phyloP scores from a whole-genome alignment of 306 rosid genomes.

The Prunus mume region DNA sequence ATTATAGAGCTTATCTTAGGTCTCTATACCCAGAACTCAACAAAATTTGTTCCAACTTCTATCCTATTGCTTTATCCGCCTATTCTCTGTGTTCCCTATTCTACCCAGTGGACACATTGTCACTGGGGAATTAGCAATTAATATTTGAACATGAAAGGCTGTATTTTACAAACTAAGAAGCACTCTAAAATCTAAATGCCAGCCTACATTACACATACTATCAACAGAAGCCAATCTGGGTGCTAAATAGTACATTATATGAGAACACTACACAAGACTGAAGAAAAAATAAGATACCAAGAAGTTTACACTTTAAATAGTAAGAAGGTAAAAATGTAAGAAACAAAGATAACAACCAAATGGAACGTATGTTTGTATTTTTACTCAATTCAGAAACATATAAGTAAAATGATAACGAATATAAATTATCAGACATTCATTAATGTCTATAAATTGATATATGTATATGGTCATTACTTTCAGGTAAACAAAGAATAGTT shows the following conservation, averaged over 20 bases:
- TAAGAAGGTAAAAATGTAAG: not conserved
- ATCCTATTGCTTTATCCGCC: too few species aligned
- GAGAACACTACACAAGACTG: not conserved
- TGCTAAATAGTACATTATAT: not conserved
- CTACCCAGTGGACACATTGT: not conserved
- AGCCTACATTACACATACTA: not conserved
- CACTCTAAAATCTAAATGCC: not conserved
- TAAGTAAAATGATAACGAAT: not conserved
- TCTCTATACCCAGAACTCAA: too few species aligned
- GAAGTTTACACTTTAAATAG: not conserved
- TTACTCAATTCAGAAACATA: not conserved
- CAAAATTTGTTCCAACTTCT: too few species aligned
- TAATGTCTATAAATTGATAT: not conserved
- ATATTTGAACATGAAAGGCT: not conserved
- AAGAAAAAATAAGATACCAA: not conserved
- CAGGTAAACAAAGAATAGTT: slow-evolving; percentile 3
- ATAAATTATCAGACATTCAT: not conserved
- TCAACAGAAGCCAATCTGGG: not conserved
- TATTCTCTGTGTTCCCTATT: too few species aligned
- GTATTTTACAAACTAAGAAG: not conserved
- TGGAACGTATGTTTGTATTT: not conserved
- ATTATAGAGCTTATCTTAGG: too few species aligned
- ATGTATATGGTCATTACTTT: not conserved
- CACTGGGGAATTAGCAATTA: not conserved
- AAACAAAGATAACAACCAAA: not conserved